Evolutionary conservation across 2,329 filamentous ascomycete species (phyloP), one percentile per base, ranked within the genome.

Genomic region (Akanthomyces lecanii): DNA sequence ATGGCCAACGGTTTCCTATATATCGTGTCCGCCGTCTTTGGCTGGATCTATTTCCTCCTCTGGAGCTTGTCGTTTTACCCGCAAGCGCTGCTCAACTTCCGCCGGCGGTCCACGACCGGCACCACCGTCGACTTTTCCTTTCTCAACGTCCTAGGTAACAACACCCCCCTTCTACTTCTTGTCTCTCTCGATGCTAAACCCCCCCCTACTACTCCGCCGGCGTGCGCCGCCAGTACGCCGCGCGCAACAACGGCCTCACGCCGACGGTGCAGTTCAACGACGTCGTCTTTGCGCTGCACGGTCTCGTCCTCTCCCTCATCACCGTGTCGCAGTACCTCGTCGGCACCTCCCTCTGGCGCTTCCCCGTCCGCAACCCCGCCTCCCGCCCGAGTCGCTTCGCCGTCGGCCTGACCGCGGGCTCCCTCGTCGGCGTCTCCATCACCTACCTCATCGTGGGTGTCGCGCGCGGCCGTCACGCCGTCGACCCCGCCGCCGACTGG

Each of bases 1-100:
- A 36, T 36, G 33, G 33, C 33, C 23, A 25, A 16, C 23, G 56
- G 72, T 60, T 78, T 85, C 66, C 79, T 87, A 64, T 68, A 73
- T 36, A 69, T 80, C 63, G 61, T 85, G 21, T 86, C 83, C 57
- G 82, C 79, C 71, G 71, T 89, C 38, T 85, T 90, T 69, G 90
- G 90, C 74, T 92, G 90, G 89, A 77, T 88, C 71, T 93, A 93
- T 76, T 88, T 85, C 66, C 67, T 87, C 55, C 86, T 84, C 75
- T 95, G 94, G 94, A 94, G 90, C 14, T 78, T 88, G 18, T 96
- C 92, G 18, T 98, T 97, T 78, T 98, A 98, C 74, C 93, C 94
- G 1, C 95, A 98, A 73, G 86, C 90, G 7, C 77, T 96, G 65
- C 83, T 92, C 66, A 98, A 97, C 81, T 89, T 82, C 74, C 81